Percentiles rank a stretch among this genome's conserved stretches.
Conservation (phyloP, 192 early-diverging fungal species). For the Powellomyces hirtus region DNA sequence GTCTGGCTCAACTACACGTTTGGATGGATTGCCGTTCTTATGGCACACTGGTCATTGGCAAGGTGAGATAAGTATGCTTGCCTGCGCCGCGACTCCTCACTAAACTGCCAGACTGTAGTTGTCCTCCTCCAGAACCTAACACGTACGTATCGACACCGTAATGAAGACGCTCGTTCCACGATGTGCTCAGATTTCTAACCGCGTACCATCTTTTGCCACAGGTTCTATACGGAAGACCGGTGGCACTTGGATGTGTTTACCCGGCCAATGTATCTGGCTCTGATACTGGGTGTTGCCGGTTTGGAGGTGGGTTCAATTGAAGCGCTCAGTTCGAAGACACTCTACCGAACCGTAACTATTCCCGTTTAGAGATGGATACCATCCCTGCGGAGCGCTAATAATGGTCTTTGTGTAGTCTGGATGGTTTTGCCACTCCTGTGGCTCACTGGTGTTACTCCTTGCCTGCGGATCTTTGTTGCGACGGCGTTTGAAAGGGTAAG, state of each 20-base stretch:
- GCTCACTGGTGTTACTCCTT: slow-evolving; percentile 17
- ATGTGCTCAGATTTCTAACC: no score
- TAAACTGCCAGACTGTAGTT: neutral
- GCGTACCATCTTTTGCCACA: no score
- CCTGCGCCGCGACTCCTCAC: no score
- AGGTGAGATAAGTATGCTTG: slow-evolving; percentile 3
- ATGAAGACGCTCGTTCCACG: no score
- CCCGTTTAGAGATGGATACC: slow-evolving; percentile 13
- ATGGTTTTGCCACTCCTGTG: slow-evolving; percentile 14
- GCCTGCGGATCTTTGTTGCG: slow-evolving; percentile 13
- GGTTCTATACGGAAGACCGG: slow-evolving; percentile 13
- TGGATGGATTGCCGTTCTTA: slow-evolving; percentile 17
- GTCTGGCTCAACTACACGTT: slow-evolving; percentile 18
- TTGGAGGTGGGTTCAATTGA: neutral
- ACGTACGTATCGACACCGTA: neutral
- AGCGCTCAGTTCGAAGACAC: neutral
- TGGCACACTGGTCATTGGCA: slow-evolving; percentile 28
- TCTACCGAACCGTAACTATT: neutral
- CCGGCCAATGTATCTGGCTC: slow-evolving; percentile 18
- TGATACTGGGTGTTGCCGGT: slow-evolving; percentile 8
- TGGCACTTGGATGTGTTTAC: slow-evolving; percentile 18
- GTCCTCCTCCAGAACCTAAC: slow-evolving; percentile 28
- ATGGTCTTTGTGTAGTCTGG: slow-evolving; percentile 4
- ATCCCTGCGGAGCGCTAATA: neutral
- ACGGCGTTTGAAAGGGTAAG: slow-evolving; percentile 20